Conservation (phyloP, 441 rosid species). For the Syzygium syzygioides region DNA sequence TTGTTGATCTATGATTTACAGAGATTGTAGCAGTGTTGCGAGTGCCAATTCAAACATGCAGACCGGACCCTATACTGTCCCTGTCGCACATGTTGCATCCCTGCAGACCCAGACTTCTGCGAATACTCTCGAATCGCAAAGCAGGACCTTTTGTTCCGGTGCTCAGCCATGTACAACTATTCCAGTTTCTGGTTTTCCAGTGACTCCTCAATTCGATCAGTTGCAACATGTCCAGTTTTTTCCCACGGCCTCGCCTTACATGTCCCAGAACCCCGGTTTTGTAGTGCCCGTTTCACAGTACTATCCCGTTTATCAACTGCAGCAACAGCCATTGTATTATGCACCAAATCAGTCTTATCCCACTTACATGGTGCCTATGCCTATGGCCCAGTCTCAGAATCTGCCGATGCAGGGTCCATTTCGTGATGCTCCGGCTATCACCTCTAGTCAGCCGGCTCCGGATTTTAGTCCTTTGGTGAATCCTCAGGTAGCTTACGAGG, state of each 20-base stretch:
- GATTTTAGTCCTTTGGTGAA: conserved; percentile 18
- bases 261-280: conserved; percentile 24
- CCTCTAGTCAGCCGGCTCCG: conserved; percentile 14
- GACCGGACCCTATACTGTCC: conserved; percentile 25
- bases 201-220: conserved; percentile 33
- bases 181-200: conserved; percentile 37
- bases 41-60: conserved; percentile 11
- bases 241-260: conserved; percentile 26
- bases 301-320: conserved; percentile 29
- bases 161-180: conserved; percentile 24
- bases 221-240: conserved; percentile 33
- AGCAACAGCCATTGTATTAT: conserved; percentile 29
- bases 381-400: conserved; percentile 30
- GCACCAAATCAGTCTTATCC: conserved; percentile 41
- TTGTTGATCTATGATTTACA: conserved; percentile 7
- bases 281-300: conserved; percentile 28
- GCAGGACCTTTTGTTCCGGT: conserved; percentile 14
- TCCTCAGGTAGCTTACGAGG: conserved; percentile 25
- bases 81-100: conserved; percentile 10
- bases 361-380: conserved; percentile 32
- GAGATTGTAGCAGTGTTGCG: conserved; percentile 22
- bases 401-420: conserved; percentile 22
- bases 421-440: conserved; percentile 8
- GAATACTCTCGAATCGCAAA: conserved; percentile 18
- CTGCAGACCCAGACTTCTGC: conserved; percentile 24